Base-by-base conservation (phyloP, 345 rosid species). In the Rhizophora apiculata region DNA sequence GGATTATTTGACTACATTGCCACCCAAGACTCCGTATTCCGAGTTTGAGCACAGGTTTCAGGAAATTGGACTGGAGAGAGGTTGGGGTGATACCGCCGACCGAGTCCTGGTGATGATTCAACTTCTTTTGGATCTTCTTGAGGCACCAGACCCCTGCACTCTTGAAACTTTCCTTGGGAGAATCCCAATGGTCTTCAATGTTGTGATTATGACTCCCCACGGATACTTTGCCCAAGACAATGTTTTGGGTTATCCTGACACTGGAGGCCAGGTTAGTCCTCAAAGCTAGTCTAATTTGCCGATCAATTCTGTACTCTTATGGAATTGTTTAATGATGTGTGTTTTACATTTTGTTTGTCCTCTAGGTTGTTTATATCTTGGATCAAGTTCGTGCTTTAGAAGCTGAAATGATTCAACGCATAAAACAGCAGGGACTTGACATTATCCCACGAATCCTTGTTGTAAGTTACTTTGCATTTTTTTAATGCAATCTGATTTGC, bases 351-450 rank as follows among this genome's bases (percentile, higher is more conserved):
- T 26, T 63, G 46, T 29, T 37, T 72, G 5, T 59, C 6, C 43
- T 4, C 56, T 54, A 91, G 97, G 92, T 93, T 79, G 98, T 93
- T 34, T 93, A 93, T 79, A 93, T 93, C 81, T 79, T 93, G 80
- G 98, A 93, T 83, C 98, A 93, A 89, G 98, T 93, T 37, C 97
- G 98, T 48, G 98, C 98, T 34, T 49, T 93, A 60, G 98, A 93
- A 82, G 81, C 70, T 1, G 98, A 93, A 76, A 93, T 93, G 98
- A 92, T 93, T 69, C 85, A 65, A 36, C 96, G 98, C 18, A 93
- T 93, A 36, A 86, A 89, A 84, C 86, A 85, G 51, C 98, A 93
- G 81, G 98, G 98, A 68, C 93, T 93, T 37, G 89, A 89, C 68
- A 81, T 91, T 68, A 87, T 82, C 58, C 98, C 97, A 9, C 86